Conservation (phyloP, 2,329 filamentous ascomycete species). For the Camillea tinctor region DNA sequence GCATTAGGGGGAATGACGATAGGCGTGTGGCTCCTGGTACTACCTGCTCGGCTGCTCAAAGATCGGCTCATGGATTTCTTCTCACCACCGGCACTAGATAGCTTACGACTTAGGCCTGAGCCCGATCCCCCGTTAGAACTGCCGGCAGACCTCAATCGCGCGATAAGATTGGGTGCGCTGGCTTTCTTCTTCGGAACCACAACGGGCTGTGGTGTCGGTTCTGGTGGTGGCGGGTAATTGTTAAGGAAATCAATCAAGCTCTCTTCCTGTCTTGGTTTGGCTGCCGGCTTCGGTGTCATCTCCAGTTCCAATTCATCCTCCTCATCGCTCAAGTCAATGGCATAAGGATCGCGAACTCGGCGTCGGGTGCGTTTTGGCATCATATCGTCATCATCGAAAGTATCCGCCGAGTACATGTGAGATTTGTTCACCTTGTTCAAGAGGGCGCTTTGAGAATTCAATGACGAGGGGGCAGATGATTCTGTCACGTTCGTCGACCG, state of each 20-base stretch:
- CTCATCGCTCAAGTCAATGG: conserved; percentile 79
- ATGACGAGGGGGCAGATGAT: conserved; percentile 60
- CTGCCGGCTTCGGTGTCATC: conserved; percentile 43
- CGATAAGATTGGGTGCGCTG: conserved; percentile 61
- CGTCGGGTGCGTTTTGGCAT: conserved; percentile 73
- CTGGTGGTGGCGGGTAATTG: conserved; percentile 64
- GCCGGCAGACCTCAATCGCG: conserved; percentile 48
- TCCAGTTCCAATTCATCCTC: conserved; percentile 56
- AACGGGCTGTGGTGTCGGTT: conserved; percentile 39
- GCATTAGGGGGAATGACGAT: conserved; percentile 49
- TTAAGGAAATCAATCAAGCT: conserved; percentile 72
- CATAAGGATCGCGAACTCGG: conserved; percentile 84
- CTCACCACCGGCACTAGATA: conserved; percentile 28
- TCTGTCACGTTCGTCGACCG: conserved; percentile 59
- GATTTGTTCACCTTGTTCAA: conserved; percentile 44
- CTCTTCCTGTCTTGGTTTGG: conserved; percentile 55
- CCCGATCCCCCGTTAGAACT: conserved; percentile 30
- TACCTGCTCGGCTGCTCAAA: conserved; percentile 40
- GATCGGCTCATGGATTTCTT: conserved; percentile 32
- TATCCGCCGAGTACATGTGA: conserved; percentile 32
- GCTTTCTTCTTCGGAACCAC: conserved; percentile 60
- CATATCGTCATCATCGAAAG: conserved; percentile 51
- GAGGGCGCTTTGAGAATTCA: conserved; percentile 74
- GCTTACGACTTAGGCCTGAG: conserved; percentile 22
- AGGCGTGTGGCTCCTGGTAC: conserved; percentile 46